These are phyloP conservation scores for Mollisiaceae sp. DNA, from an alignment of 2,329 filamentous ascomycete genomes.

Conservation along the genomic window DNA sequence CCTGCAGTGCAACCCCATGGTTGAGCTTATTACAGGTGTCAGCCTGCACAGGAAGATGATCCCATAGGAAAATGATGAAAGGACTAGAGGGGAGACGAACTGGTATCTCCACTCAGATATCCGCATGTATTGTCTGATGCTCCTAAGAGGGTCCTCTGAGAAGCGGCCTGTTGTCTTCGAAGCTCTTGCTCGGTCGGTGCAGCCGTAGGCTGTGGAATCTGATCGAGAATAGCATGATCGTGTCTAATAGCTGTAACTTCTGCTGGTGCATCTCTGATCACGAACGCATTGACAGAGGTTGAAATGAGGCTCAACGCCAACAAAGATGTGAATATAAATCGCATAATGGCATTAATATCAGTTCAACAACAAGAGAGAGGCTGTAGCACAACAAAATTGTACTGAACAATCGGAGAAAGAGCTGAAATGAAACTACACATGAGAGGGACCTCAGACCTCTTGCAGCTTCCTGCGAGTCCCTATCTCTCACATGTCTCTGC, in stretches of 20 bases:
- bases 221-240: slow-evolving; percentile 22
- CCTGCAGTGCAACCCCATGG: slow-evolving; percentile 31
- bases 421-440: neutral
- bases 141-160: slow-evolving; percentile 47
- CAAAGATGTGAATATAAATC: neutral
- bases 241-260: slow-evolving; percentile 12
- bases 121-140: slow-evolving; percentile 58
- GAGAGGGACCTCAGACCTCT: neutral
- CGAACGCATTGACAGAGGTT: neutral
- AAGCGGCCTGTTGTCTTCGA: slow-evolving; percentile 33
- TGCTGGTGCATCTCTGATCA: slow-evolving; percentile 11
- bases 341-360: neutral
- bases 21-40: slow-evolving; percentile 18
- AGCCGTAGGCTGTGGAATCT: slow-evolving; percentile 48
- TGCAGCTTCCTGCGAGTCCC: neutral
- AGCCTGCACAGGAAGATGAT: neutral
- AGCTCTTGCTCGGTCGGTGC: slow-evolving; percentile 45
- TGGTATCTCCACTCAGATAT: slow-evolving; percentile 49
- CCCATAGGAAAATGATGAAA: neutral
- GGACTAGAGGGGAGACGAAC: slow-evolving; percentile 36
- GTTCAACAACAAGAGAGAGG: neutral
- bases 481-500: neutral
- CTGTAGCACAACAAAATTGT: neutral
- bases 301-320: slow-evolving; percentile 11
- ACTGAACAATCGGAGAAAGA: neutral